phyloP scores from a whole-genome alignment of 768 basidiomycete species.

The Panaeolus papilionaceus region DNA sequence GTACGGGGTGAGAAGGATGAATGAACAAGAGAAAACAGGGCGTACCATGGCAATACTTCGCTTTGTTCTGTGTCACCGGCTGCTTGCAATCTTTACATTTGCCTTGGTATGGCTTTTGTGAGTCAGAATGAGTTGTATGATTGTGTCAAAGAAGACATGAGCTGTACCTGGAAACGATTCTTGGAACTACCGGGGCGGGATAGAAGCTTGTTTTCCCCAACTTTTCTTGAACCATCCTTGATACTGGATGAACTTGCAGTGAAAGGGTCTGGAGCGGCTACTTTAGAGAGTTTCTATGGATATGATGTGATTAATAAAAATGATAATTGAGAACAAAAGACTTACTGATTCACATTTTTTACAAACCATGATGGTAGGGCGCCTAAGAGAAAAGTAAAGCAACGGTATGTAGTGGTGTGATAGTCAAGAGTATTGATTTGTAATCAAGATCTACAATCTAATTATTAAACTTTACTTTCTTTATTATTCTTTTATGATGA shows the following conservation, averaged over 20 bases:
- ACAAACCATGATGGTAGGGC: conserved; percentile 72
- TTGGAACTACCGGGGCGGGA: conserved; percentile 72
- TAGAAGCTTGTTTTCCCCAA: conserved; percentile 87
- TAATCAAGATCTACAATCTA: conserved; percentile 39
- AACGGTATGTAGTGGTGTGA: conserved; percentile 21
- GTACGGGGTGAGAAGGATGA: conserved; percentile 20
- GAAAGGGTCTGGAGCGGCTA: conserved; percentile 91
- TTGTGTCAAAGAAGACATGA: conserved; percentile 28
- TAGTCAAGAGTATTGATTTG: conserved; percentile 37
- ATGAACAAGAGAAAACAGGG: conserved; percentile 23
- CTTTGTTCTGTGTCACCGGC: conserved; percentile 82
- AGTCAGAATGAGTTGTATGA: conserved; percentile 27
- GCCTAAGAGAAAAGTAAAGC: conserved; percentile 30
- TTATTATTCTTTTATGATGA: conserved; percentile 39
- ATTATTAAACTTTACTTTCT: conserved; percentile 23
- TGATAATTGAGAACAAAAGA: conserved; percentile 31
- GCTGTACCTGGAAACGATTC: conserved; percentile 76
- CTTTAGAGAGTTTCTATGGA: conserved; percentile 86
- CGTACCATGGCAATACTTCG: conserved; percentile 89
- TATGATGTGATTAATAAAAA: conserved; percentile 26
- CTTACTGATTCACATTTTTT: conserved; percentile 82
- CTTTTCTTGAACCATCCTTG: conserved; percentile 80
- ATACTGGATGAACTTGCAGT: conserved; percentile 73
- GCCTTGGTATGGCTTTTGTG: conserved; percentile 77
- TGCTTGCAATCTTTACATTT: conserved; percentile 92